Base-by-base conservation (phyloP, 2,329 filamentous ascomycete species). In the Colletotrichum acutatum region DNA sequence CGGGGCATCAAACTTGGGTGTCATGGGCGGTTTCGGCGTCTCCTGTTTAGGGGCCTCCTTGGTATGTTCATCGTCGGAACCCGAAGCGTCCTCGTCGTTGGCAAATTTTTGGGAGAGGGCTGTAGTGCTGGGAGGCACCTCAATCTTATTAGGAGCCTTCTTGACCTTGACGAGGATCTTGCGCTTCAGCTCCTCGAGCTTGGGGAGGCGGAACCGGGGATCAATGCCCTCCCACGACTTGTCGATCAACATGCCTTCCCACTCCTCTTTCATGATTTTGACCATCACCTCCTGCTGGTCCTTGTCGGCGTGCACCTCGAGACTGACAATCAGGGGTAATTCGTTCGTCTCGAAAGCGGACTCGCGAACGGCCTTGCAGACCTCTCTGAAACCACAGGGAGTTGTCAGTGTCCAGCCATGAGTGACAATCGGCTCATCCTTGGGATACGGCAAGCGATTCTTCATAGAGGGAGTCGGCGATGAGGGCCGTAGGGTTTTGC, bases 261-360 rank as follows among this genome's bases (percentile, higher is more conserved):
- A 99, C 75, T 94, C 93, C 76, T 98, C 91, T 76, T 91, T 91
- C 93, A 99, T 98, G 75, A 98, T 97, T 68, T 94, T 90, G 12
- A 98, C 95, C 94, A 98, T 98, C 63, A 93, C 89, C 75, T 95
- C 91, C 82, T 99, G 97, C 82, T 98, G 96, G 66, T 94, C 90
- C 1, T 88, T 85, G 74, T 92, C 90, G 16, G 95, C 93, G 81
- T 98, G 96, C 0, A 98, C 94, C 82, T 99, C 97, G 6, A 98
- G 87, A 80, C 95, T 98, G 76, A 98, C 90, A 71, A 98, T 97
- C 52, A 99, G 86, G 0, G 97, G 97, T 24, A 98, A 86, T 65
- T 93, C 89, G 72, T 90, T 95, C 7, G 86, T 89, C 32, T 90
- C 85, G 78, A 98, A 98, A 0, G 95, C 95, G 72, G 91, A 90